Base-by-base conservation (phyloP, 352 stramenopile species). In the Saprolegnia parasitica region DNA sequence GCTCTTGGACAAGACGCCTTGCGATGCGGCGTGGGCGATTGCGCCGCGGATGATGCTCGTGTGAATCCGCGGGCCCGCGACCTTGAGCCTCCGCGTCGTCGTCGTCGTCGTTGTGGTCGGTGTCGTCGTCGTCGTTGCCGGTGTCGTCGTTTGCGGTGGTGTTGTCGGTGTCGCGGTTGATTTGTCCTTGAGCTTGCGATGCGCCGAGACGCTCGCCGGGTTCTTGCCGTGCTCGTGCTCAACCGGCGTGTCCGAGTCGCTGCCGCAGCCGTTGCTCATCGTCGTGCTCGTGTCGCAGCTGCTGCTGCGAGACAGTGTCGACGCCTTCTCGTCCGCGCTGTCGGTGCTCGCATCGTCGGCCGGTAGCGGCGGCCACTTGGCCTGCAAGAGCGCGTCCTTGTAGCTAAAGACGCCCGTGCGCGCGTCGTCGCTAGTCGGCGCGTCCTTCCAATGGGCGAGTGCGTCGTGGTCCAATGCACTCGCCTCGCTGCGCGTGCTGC, bases 1-100 rank as follows among this genome's bases (percentile, higher is more conserved):
- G 55, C 46, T 62, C 47, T 70, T 70, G 32, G 63, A 62, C 2
- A 70, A 39, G 10, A 70, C 63, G 54, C 63, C 63, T 62, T 70
- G 63, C 4, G 63, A 55, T 0, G 63, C 18, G 6, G 63, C 63
- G 29, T 70, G 63, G 20, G 63, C 63, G 21, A 70, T 70, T 3
- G 63, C 63, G 21, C 63, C 47, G 16, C 63, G 63, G 37, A 70
- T 58, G 29, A 24, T 42, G n/a, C 63, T 26, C 6, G 63, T 58
- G 18, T 70, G 46, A 29, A 70, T n/a, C 8, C 63, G 63, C 18
- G 63, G 42, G 20, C 42, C 63, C 20, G 63, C 21, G 11, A 42
- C 35, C 29, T 70, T 70, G 49, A 35, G 18, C 8, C 55, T 52
- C 20, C 63, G 63, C 35, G 54, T 29, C 24, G 37, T 67, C 6